Evolutionary conservation across 768 basidiomycete species (phyloP).

Genomic region (Suillus placidus): DNA sequence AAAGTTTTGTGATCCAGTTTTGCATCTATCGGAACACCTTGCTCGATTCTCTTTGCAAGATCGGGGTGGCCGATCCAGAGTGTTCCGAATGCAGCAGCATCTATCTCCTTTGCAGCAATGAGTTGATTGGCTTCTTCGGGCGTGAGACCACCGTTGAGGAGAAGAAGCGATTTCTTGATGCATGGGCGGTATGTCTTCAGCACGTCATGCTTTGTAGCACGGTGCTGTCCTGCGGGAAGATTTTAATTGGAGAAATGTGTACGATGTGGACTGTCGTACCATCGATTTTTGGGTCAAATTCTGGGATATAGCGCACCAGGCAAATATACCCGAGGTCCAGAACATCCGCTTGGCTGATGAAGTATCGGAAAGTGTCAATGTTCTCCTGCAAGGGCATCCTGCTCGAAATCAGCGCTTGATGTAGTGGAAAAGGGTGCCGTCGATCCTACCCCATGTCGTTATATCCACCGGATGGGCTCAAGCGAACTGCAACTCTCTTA

Average conservation of each 20-base stretch:
- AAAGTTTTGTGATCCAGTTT: constrained; percentile 24
- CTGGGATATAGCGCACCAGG: constrained; percentile 23
- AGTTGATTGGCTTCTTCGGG: background rate
- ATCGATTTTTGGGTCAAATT: constrained; percentile 25
- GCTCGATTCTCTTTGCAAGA: constrained; percentile 35
- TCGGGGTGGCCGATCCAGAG: constrained; percentile 45
- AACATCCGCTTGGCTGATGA: constrained; percentile 43
- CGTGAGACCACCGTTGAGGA: constrained; percentile 41
- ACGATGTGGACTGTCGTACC: constrained; percentile 15
- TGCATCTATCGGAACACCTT: constrained; percentile 17
- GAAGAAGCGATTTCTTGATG: constrained; percentile 40
- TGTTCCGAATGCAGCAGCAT: constrained; percentile 14
- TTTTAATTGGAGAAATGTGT: background rate
- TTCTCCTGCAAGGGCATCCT: constrained; percentile 50
- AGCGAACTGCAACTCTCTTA: constrained; percentile 46
- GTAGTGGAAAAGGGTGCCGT: background rate
- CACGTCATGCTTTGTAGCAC: constrained; percentile 43
- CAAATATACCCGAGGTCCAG: constrained; percentile 33
- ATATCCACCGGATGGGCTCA: constrained; percentile 47
- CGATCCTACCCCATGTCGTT: constrained; percentile 46
- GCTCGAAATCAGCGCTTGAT: background rate
- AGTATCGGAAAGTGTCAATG: constrained; percentile 44
- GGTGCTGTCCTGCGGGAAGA: constrained; percentile 27
- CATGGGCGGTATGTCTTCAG: constrained; percentile 39
- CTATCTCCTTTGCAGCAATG: constrained; percentile 22